These are phyloP conservation scores for Colletotrichum destructivum DNA, from an alignment of 2,329 filamentous ascomycete species.

Conservation along the genomic window DNA sequence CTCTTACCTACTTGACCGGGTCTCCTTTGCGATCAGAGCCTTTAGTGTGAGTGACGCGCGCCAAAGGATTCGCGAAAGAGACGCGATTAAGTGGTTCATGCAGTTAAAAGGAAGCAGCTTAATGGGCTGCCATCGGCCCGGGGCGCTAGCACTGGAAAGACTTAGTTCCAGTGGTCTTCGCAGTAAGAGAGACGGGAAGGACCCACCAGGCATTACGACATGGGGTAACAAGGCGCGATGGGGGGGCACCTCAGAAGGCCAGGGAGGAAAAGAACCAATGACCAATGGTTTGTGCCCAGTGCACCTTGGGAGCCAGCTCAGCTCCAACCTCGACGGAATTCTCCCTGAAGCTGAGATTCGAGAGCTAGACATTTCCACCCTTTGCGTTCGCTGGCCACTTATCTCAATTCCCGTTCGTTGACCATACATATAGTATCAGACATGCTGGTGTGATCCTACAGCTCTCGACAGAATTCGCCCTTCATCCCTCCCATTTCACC, in stretches of 20 bases:
- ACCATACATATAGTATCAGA: slow-evolving; percentile 15
- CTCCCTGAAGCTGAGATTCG: slow-evolving; percentile 37
- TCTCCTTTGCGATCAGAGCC: slow-evolving; percentile 17
- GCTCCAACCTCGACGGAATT: slow-evolving; percentile 38
- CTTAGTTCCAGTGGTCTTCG: not conserved
- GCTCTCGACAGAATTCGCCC: slow-evolving; percentile 11
- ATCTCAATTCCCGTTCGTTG: not conserved
- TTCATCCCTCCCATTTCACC: not conserved
- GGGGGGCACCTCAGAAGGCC: not conserved
- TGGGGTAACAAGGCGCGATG: slow-evolving; percentile 32
- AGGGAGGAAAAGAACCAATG: slow-evolving; percentile 20
- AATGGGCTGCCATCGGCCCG: not conserved
- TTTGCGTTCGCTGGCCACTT: not conserved
- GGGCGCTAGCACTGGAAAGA: slow-evolving; percentile 18
- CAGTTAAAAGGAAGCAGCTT: slow-evolving; percentile 15
- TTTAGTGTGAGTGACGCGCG: slow-evolving; percentile 28
- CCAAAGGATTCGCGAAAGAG: slow-evolving; percentile 28
- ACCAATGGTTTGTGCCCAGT: slow-evolving; percentile 28
- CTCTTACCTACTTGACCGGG: not conserved
- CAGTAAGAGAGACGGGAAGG: slow-evolving; percentile 10
- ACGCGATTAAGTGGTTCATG: slow-evolving; percentile 40
- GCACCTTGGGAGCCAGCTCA: slow-evolving; percentile 18
- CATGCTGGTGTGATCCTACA: slow-evolving; percentile 37
- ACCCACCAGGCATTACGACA: slow-evolving; percentile 39
- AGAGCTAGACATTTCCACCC: not conserved